These are phyloP conservation scores for Eucalyptus tenuipes DNA, from an alignment of 345 rosid species.

Conservation along the genomic window DNA sequence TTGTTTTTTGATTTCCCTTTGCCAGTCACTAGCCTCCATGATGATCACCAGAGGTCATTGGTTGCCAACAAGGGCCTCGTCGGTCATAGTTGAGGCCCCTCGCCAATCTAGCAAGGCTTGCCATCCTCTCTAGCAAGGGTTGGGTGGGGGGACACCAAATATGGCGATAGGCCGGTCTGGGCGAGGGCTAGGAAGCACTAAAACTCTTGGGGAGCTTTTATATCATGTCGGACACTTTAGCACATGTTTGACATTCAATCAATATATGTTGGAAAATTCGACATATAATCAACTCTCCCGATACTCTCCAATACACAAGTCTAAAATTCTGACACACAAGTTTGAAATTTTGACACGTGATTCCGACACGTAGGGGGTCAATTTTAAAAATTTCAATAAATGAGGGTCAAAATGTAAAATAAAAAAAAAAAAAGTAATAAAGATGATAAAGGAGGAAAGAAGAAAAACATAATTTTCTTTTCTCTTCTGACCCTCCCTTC, in stretches of 20 bases:
- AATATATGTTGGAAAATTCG: no score
- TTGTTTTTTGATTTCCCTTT: not conserved
- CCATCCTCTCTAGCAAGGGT: not conserved
- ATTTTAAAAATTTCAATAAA: no score
- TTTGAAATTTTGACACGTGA: no score
- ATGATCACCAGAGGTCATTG: accelerated
- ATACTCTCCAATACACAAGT: no score
- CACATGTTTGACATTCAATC: no score
- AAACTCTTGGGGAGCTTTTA: no score
- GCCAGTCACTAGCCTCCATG: not conserved
- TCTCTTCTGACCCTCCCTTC: accelerated
- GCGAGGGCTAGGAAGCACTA: not conserved
- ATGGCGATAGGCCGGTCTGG: accelerated
- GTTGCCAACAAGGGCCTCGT: not conserved
- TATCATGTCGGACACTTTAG: accelerated
- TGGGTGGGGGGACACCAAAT: not conserved
- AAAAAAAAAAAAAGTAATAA: no score
- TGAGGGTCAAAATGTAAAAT: no score
- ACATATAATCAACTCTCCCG: accelerated
- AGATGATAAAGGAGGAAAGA: no score
- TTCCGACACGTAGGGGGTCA: accelerated
- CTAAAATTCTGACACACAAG: no score
- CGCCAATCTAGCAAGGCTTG: not conserved
- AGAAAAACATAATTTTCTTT: no score
- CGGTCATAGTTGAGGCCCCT: accelerated